These are phyloP conservation scores for Thecaphora thlaspeos DNA, from an alignment of 1,284 basidiomycete genomes.

Conservation along the genomic window DNA sequence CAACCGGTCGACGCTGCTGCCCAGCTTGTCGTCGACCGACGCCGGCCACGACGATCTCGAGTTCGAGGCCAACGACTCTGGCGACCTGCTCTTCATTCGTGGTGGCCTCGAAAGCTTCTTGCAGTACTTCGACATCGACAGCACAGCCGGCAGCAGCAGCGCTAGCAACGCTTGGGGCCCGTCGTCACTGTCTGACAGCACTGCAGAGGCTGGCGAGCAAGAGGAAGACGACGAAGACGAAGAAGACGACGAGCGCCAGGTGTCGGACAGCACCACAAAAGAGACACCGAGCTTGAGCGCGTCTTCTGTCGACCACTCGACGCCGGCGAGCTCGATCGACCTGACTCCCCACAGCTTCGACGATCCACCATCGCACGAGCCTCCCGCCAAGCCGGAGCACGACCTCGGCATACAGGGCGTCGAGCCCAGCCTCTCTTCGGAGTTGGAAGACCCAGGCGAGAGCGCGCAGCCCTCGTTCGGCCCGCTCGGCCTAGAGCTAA, in stretches of 20 bases:
- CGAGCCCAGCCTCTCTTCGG: neutral
- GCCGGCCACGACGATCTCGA: constrained; percentile 25
- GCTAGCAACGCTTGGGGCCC: neutral
- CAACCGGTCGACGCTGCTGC: constrained; percentile 6
- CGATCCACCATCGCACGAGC: constrained; percentile 3
- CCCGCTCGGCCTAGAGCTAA: constrained; percentile 10
- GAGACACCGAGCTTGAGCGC: constrained; percentile 42
- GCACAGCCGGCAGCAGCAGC: neutral
- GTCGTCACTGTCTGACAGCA: no score
- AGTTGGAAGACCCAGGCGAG: neutral
- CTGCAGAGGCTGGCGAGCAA: neutral
- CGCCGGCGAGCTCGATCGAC: constrained; percentile 45
- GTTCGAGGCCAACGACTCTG: constrained; percentile 58
- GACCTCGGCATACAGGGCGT: constrained; percentile 25
- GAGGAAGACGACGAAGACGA: constrained; percentile 24
- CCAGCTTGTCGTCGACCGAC: constrained; percentile 13
- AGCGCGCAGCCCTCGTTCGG: neutral
- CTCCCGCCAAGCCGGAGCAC: neutral
- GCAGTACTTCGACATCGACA: constrained; percentile 30
- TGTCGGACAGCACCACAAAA: constrained; percentile 31
- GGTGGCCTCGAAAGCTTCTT: constrained; percentile 44
- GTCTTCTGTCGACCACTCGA: constrained; percentile 33
- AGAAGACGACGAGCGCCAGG: constrained; percentile 15
- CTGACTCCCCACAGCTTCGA: constrained; percentile 11
- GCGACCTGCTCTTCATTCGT: constrained; percentile 41